phyloP scores from a whole-genome alignment of 2,329 filamentous ascomycete species.

The Talaromyces funiculosus region DNA sequence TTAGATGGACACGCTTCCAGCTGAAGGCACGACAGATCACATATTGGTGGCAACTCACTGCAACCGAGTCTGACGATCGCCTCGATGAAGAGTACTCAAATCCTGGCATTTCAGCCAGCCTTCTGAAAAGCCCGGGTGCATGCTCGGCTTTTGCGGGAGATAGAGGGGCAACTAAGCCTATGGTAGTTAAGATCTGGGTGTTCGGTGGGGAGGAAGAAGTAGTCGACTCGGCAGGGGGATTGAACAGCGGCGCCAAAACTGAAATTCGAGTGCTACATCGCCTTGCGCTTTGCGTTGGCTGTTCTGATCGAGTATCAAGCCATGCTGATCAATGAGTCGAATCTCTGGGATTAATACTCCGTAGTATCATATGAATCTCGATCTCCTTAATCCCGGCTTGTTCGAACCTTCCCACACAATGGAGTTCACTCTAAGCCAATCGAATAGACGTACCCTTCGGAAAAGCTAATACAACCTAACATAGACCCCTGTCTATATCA shows the following conservation, averaged over 20 bases:
- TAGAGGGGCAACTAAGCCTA: neutral
- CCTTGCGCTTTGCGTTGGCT: neutral
- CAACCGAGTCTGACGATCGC: neutral
- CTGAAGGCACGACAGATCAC: neutral
- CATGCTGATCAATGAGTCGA: neutral
- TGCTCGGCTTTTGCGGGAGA: neutral
- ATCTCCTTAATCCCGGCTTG: neutral
- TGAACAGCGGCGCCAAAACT: neutral
- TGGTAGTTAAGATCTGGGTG: neutral
- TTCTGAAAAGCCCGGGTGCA: neutral
- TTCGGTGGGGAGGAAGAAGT: neutral
- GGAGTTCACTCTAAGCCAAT: neutral
- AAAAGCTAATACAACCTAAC: neutral
- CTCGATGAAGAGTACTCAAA: neutral
- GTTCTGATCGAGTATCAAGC: neutral
- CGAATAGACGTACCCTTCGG: neutral
- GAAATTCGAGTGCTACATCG: neutral
- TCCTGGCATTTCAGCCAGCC: constrained; percentile 7
- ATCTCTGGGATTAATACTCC: constrained; percentile 1
- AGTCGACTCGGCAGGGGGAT: neutral
- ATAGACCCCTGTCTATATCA: neutral
- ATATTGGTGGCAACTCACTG: neutral
- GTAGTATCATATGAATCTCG: neutral
- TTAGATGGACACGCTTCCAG: neutral
- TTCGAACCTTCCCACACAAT: neutral